These are phyloP conservation scores for Sisymbrium altissimum DNA, from an alignment of 345 rosid species.

Conservation along the genomic window DNA sequence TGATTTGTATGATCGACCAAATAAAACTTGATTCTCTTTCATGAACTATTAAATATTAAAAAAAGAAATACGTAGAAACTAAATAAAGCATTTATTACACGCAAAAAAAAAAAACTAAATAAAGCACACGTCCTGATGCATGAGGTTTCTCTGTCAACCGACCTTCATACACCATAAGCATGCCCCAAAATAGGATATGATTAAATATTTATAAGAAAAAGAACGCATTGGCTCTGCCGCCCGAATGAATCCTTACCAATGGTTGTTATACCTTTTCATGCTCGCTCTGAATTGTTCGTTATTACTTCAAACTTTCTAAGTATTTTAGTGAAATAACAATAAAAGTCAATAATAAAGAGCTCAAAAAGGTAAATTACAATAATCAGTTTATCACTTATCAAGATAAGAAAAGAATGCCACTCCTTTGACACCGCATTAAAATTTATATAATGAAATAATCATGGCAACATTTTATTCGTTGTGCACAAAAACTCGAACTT, in stretches of 20 bases:
- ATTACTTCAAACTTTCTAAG: neutral
- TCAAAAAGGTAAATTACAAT: slow-evolving; percentile 6
- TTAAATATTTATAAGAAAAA: neutral
- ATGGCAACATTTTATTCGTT: slow-evolving; percentile 24
- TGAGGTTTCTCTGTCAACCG: slow-evolving; percentile 16
- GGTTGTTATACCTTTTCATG: slow-evolving; percentile 15
- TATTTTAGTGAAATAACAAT: neutral
- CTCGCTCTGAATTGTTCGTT: slow-evolving; percentile 11
- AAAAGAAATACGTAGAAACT: too few species aligned
- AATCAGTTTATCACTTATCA: slow-evolving; percentile 19
- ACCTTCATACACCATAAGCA: slow-evolving; percentile 16
- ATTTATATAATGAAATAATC: neutral
- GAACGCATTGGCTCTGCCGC: slow-evolving; percentile 11
- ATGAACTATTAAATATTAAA: too few species aligned
- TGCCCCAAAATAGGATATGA: slow-evolving; percentile 16
- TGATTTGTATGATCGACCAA: too few species aligned
- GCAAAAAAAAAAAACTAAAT: too few species aligned
- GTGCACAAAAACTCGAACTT: neutral
- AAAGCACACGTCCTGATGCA: neutral
- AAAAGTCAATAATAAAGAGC: slow-evolving; percentile 19
- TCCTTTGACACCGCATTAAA: slow-evolving; percentile 6
- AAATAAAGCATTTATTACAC: too few species aligned
- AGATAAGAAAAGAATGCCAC: slow-evolving; percentile 26
- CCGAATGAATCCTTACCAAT: slow-evolving; percentile 15
- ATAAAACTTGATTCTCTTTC: too few species aligned